Conservation (phyloP, 495 filamentous ascomycete species). For the Aspergillus indologenus region DNA sequence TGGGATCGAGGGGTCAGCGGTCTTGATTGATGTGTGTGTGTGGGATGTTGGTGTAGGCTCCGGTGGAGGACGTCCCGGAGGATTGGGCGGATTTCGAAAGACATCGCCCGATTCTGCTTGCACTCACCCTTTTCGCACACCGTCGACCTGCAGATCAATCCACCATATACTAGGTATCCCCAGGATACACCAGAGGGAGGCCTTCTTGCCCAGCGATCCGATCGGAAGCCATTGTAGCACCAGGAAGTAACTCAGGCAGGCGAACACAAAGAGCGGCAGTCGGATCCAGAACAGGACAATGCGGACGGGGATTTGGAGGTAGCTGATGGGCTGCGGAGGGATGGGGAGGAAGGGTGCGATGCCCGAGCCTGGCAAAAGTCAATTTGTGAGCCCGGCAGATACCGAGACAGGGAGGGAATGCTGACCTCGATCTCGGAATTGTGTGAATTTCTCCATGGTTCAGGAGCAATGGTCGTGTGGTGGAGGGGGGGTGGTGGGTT, state of each 20-base stretch:
- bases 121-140: constrained; percentile 78
- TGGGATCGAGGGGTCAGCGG: too few relatives aligned
- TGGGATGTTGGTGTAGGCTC: too few relatives aligned
- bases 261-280: constrained; percentile 70
- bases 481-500: neutral
- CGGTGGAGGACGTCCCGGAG: too few relatives aligned
- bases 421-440: constrained; percentile 89
- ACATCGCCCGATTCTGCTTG: too few relatives aligned
- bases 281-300: constrained; percentile 76
- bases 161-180: constrained; percentile 91
- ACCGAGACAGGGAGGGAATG: neutral
- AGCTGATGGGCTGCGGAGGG: constrained; percentile 53
- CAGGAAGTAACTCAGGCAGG: constrained; percentile 68
- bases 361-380: constrained; percentile 67
- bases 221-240: constrained; percentile 83
- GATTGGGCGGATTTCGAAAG: too few relatives aligned
- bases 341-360: constrained; percentile 94
- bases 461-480: neutral
- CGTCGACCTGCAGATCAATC: constrained; percentile 95
- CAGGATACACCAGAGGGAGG: constrained; percentile 80
- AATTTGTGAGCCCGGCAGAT: constrained; percentile 15
- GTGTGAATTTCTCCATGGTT: constrained; percentile 93
- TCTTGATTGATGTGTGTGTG: too few relatives aligned
- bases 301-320: constrained; percentile 57
- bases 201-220: constrained; percentile 74